Percentiles rank a stretch among this genome's conserved stretches.
phyloP scores from a whole-genome alignment of 2,329 filamentous ascomycete genomes.

The Arthroderma uncinatum region DNA sequence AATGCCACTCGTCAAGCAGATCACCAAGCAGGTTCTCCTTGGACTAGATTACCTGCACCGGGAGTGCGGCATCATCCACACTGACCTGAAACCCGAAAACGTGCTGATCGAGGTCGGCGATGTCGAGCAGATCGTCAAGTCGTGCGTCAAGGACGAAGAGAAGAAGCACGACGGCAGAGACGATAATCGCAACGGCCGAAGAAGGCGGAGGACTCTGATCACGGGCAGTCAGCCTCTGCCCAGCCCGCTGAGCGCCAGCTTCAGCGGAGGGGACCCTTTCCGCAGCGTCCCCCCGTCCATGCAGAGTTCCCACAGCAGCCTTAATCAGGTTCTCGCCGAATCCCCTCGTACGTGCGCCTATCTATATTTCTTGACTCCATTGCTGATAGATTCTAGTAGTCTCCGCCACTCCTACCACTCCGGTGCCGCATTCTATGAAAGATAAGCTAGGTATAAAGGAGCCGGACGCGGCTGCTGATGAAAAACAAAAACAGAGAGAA shows the following conservation, averaged over 20 bases:
- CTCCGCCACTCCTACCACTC: conserved; percentile 42
- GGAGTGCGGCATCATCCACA: conserved; percentile 98
- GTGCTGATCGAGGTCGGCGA: conserved; percentile 98
- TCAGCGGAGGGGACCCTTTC: conserved; percentile 63
- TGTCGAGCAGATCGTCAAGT: conserved; percentile 96
- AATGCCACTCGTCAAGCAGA: conserved; percentile 93
- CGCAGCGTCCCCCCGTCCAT: conserved; percentile 46
- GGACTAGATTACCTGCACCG: conserved; percentile 93
- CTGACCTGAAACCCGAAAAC: conserved; percentile 94
- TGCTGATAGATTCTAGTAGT: conserved; percentile 18
- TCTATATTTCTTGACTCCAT: conserved; percentile 5
- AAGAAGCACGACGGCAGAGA: conserved; percentile 61
- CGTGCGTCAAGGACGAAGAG: conserved; percentile 68
- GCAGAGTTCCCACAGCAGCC: conserved; percentile 57
- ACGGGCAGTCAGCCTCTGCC: conserved; percentile 94
- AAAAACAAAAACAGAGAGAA: conserved; percentile 68
- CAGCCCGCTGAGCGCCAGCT: conserved; percentile 84
- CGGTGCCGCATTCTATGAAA: conserved; percentile 46
- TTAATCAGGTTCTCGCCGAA: conserved; percentile 76
- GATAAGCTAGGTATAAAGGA: conserved; percentile 46
- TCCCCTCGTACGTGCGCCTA: conserved; percentile 45
- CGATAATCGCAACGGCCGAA: conserved; percentile 80
- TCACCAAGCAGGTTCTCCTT: conserved; percentile 93
- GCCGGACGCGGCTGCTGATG: conserved; percentile 45
- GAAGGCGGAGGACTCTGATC: conserved; percentile 83